Percentiles rank a stretch among this genome's conserved stretches.
Conservation (phyloP, 306 rosid genomes). For the Lupinus albus region DNA sequence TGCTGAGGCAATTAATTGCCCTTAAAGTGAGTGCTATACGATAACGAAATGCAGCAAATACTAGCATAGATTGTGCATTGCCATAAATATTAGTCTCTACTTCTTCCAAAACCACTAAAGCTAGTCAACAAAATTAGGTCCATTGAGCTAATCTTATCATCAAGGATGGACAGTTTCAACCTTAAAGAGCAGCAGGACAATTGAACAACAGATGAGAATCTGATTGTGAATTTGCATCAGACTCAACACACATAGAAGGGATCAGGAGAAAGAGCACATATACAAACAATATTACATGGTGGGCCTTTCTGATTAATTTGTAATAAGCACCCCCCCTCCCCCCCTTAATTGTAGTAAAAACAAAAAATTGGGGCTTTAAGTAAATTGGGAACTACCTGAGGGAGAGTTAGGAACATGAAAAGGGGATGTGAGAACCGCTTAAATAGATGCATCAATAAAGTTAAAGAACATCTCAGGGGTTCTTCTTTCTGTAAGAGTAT, state of each 20-base stretch:
- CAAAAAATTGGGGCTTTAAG: slow-evolving; percentile 16
- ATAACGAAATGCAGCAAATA: slow-evolving; percentile 14
- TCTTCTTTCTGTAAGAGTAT: slow-evolving; percentile 7
- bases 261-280: slow-evolving; percentile 1
- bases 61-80: not conserved
- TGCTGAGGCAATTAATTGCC: not conserved
- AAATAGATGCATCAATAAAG: not conserved
- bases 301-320: slow-evolving; percentile 17
- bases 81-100: slow-evolving; percentile 3
- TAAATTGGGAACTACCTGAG: not conserved
- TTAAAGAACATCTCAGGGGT: not conserved
- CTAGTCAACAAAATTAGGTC: not conserved
- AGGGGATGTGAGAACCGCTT: too few species aligned
- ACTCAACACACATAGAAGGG: slow-evolving; percentile 14
- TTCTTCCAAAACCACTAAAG: not conserved
- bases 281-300: not conserved
- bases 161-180: not conserved
- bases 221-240: slow-evolving; percentile 2
- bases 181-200: slow-evolving; percentile 1
- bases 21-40: slow-evolving; percentile 6
- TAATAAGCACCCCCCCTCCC: not conserved
- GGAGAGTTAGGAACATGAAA: too few species aligned
- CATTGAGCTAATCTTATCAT: not conserved
- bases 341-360: not conserved
- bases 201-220: not conserved